phyloP scores from a whole-genome alignment of 2,329 filamentous ascomycete species.

The Aspergillus sp. region DNA sequence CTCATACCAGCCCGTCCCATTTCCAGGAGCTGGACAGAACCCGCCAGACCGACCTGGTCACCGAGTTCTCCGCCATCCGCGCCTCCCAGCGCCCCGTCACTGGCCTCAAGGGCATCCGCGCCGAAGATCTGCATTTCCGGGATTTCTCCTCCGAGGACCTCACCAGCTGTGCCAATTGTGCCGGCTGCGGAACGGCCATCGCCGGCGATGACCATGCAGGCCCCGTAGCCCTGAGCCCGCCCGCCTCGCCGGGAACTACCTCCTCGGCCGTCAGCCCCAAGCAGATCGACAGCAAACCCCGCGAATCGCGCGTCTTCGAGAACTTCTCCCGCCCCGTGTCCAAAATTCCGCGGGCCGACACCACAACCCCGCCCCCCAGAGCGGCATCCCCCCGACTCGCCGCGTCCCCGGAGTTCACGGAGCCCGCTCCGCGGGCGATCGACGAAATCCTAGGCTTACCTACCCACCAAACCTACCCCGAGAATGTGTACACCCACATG shows the following conservation, averaged over 20 bases:
- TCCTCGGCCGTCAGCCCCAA: constrained; percentile 24
- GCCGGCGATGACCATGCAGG: constrained; percentile 17
- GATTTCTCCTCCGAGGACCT: constrained; percentile 34
- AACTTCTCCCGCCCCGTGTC: constrained; percentile 56
- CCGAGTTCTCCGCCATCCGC: constrained; percentile 53
- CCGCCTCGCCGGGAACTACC: constrained; percentile 25
- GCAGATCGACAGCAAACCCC: constrained; percentile 19
- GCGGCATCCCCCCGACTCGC: constrained; percentile 32
- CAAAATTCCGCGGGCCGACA: constrained; percentile 38
- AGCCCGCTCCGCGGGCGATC: constrained; percentile 39
- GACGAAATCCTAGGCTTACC: constrained; percentile 39
- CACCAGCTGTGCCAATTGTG: constrained; percentile 3
- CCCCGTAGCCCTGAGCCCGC: constrained; percentile 26
- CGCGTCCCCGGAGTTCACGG: constrained; percentile 27
- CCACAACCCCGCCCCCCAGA: constrained; percentile 39
- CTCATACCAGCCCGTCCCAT: constrained; percentile 56
- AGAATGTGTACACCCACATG: constrained; percentile 26
- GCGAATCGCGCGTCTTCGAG: constrained; percentile 44
- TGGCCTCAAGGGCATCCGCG: constrained; percentile 52
- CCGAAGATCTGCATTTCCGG: constrained; percentile 45
- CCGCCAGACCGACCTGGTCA: constrained; percentile 51
- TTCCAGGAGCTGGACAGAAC: constrained; percentile 52
- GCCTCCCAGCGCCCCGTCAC: constrained; percentile 51
- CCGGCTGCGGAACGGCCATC: constrained; percentile 17
- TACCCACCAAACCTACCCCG: constrained; percentile 27